phyloP scores from a whole-genome alignment of 495 filamentous ascomycete species.

The Amniculicola lignicola region DNA sequence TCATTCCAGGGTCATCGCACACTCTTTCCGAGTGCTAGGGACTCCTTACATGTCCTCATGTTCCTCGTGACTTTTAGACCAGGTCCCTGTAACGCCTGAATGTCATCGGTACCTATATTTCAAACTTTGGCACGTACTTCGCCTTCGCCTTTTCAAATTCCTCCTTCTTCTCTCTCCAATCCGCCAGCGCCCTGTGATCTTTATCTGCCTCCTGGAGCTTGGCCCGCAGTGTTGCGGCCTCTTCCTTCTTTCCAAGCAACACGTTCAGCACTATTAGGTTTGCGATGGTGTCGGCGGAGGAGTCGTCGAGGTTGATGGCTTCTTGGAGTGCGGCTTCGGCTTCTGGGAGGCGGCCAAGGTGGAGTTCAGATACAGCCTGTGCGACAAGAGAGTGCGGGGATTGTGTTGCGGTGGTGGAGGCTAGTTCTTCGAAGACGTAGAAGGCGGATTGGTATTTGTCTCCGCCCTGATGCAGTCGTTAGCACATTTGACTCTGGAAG shows the following conservation, averaged over 20 bases:
- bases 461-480: constrained; percentile 61
- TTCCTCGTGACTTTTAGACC: constrained; percentile 12
- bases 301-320: constrained; percentile 70
- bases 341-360: constrained; percentile 84
- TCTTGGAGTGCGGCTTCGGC: constrained; percentile 81
- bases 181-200: constrained; percentile 36
- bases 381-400: constrained; percentile 65
- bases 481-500: too few relatives aligned
- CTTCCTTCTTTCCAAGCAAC: constrained; percentile 72
- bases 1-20: too few relatives aligned
- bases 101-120: too few relatives aligned
- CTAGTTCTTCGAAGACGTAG: constrained; percentile 97
- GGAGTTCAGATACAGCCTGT: constrained; percentile 88
- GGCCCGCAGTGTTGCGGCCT: constrained; percentile 51
- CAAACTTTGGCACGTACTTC: constrained; percentile 45
- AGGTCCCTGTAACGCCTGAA: too few relatives aligned
- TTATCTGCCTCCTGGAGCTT: constrained; percentile 35
- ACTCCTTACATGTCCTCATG: not conserved
- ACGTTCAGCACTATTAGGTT: constrained; percentile 77
- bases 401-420: constrained; percentile 72
- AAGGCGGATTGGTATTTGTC: constrained; percentile 96
- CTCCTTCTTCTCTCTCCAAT: constrained; percentile 41
- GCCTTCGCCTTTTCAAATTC: constrained; percentile 40
- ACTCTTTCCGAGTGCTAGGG: too few relatives aligned
- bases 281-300: constrained; percentile 69